Evolutionary conservation across 352 stramenopile genomes (phyloP).

Genomic region (Sclerospora graminicola): DNA sequence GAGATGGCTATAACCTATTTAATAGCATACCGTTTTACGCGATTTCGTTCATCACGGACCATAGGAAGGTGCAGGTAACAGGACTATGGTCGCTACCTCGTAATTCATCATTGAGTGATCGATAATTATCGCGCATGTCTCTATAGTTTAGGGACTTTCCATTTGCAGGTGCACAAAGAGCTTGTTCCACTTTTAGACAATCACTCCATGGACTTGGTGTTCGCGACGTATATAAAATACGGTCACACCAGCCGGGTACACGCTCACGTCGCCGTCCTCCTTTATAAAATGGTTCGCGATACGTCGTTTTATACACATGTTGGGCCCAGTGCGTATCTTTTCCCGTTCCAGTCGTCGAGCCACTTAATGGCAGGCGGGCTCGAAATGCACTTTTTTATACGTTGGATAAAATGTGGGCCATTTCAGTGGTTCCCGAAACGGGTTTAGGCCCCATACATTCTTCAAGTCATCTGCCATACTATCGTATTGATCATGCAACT

Average conservation of each 20-base stretch:
- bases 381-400: constrained; percentile 60
- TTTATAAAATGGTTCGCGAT: constrained; percentile 68
- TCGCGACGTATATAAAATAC: constrained; percentile 45
- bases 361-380: constrained; percentile 14
- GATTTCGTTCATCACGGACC: constrained; percentile 16
- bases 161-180: constrained; percentile 13
- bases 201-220: constrained; percentile 2
- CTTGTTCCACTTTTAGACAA: constrained; percentile 29
- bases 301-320: constrained; percentile 40
- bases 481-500: constrained; percentile 63
- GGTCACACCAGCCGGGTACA: constrained; percentile 60
- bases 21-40: background rate
- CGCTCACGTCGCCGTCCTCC: constrained; percentile 47
- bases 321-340: constrained; percentile 34
- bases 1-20: no score
- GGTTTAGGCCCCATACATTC: constrained; percentile 20
- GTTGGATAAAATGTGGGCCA: constrained; percentile 69
- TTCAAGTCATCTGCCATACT: constrained; percentile 47
- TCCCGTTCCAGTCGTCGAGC: constrained; percentile 14
- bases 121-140: constrained; percentile 41
- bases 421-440: no score
- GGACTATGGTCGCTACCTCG: constrained; percentile 56
- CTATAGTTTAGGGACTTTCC: constrained; percentile 7
- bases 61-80: constrained; percentile 45
- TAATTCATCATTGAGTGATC: constrained; percentile 45